Conservation (phyloP, 257 asterid species). For the Solanum pennellii region DNA sequence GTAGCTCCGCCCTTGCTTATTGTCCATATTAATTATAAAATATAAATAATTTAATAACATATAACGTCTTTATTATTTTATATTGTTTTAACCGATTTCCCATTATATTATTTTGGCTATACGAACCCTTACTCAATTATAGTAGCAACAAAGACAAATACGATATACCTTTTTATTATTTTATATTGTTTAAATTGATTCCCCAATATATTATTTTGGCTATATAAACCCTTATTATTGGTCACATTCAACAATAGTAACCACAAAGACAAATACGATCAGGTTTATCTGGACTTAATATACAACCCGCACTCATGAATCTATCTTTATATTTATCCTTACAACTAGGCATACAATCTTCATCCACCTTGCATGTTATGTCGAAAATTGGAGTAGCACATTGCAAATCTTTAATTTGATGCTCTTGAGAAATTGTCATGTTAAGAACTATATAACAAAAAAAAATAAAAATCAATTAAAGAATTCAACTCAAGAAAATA, state of each 20-base stretch:
- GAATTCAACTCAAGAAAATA: not conserved
- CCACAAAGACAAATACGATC: not conserved
- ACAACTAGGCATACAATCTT: not conserved
- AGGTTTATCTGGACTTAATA: not conserved
- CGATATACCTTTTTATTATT: not conserved
- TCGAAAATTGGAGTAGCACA: not conserved
- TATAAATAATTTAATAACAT: too few relatives aligned
- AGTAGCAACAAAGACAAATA: not conserved
- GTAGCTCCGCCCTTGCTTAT: too few relatives aligned
- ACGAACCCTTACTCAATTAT: not conserved
- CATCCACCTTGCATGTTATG: not conserved
- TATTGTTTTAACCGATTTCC: too few relatives aligned
- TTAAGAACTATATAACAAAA: not conserved
- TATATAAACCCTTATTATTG: not conserved
- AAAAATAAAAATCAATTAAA: not conserved
- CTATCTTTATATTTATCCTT: not conserved
- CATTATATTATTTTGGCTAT: not conserved
- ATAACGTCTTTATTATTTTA: not conserved
- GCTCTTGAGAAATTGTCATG: not conserved
- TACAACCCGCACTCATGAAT: not conserved
- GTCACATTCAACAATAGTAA: not conserved
- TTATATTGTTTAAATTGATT: too few relatives aligned
- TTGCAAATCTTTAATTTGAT: not conserved
- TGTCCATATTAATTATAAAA: too few relatives aligned
- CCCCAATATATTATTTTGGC: too few relatives aligned